Base-by-base conservation (phyloP, 805 yeast species). In the Sugiyamaella boreocaroliniensis region DNA sequence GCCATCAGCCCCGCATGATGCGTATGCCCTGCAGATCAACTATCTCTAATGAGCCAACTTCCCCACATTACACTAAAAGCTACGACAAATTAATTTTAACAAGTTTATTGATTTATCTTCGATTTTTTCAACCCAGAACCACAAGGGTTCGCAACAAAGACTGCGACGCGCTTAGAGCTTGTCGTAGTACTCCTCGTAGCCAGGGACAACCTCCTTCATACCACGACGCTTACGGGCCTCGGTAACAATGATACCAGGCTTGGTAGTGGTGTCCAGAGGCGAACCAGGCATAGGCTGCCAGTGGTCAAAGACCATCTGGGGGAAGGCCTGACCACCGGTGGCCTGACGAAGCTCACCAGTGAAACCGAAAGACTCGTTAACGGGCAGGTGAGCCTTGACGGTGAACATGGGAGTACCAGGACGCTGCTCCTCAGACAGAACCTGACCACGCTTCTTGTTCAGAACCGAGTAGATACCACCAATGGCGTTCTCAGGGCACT, bases 281-380 rank as follows among this genome's bases (percentile, higher is more conserved):
- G 89, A 93, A 77, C 97, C 96, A 66, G 73, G 71, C 81, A 93
- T 79, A 69, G 88, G 76, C 64, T 89, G 80, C 98, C 98, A 92
- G 78, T 92, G 99, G 78, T 93, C 98, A 79, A 92, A 93, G 77
- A 93, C 95, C 95, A 93, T 83, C 82, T 92, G 98, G 80, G 99
- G 99, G 99, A 92, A 92, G 77, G 99, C 99, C 84, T 92, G 99
- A 78, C 99, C 99, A 87, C 97, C 97, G 72, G 99, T 92, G 73
- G 98, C 97, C 81, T 92, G 97, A 84, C 99, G 89, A 74, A 92
- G 86, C 72, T 90, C 96, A 82, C 95, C 93, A 70, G 96, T 86
- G 96, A 92, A 92, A 86, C 99, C 99, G 86, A 93, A 92, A 56
- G 99, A 92, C 83, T 93, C 99, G 81, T 92, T 93, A 68, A 92